A percentile compares a stretch with the other conserved stretches of the same genome.
phyloP scores from a whole-genome alignment of 2,329 filamentous ascomycete species.

The Verticillium albo-atrum region DNA sequence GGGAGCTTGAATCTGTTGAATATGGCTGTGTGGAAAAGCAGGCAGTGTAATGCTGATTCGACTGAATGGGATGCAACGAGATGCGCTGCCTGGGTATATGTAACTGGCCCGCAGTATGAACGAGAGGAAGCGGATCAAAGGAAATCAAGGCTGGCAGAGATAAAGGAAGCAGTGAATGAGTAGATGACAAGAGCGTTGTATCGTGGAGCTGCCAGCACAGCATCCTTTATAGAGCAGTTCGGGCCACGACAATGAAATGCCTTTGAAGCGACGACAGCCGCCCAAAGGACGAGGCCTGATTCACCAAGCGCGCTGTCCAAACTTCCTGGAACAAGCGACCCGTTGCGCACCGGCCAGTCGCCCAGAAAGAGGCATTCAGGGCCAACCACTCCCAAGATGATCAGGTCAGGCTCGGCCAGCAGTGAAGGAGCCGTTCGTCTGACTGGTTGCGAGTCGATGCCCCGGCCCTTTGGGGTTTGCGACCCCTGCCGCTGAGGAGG shows the following conservation, averaged over 20 bases:
- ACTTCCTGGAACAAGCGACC: neutral
- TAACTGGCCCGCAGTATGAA: neutral
- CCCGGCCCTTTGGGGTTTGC: slow-evolving; percentile 2
- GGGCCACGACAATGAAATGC: slow-evolving; percentile 4
- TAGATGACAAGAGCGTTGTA: neutral
- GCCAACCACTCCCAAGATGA: neutral
- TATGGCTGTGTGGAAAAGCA: neutral
- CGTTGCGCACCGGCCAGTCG: neutral
- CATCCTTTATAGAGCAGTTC: slow-evolving; percentile 2
- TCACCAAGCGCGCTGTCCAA: slow-evolving; percentile 1
- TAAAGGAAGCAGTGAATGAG: neutral
- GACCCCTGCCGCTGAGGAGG: slow-evolving; percentile 1
- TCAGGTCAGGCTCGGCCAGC: neutral
- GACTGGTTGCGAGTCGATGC: slow-evolving; percentile 4
- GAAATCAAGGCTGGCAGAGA: neutral
- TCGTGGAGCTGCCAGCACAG: neutral
- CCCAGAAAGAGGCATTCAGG: slow-evolving; percentile 3
- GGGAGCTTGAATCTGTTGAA: no score
- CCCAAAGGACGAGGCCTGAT: neutral
- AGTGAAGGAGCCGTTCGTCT: neutral
- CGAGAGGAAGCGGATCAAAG: neutral
- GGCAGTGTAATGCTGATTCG: no score
- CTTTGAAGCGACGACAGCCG: neutral
- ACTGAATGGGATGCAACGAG: neutral
- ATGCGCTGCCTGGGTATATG: neutral